phyloP scores from a whole-genome alignment of 1,284 basidiomycete species.

The Papiliotrema flavescens region DNA sequence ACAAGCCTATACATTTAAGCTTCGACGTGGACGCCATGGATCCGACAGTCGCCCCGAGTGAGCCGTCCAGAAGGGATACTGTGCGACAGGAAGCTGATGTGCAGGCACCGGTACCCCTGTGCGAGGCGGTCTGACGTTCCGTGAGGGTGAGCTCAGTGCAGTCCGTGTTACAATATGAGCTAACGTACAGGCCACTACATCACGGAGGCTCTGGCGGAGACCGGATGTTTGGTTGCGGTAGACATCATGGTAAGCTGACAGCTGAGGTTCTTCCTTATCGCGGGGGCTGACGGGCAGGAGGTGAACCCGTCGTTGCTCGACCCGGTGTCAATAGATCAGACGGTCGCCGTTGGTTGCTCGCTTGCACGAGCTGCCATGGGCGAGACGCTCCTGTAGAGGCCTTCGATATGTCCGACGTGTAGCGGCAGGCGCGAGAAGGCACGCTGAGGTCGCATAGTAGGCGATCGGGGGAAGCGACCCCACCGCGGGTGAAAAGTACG shows the following conservation, averaged over 20 bases:
- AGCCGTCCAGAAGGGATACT: constrained; percentile 9
- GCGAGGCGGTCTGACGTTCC: constrained; percentile 91
- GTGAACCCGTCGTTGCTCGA: constrained; percentile 89
- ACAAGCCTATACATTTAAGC: constrained; percentile 86
- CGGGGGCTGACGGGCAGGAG: constrained; percentile 62
- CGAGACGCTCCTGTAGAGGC: constrained; percentile 51
- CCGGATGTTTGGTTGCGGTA: constrained; percentile 83
- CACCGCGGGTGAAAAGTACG: too few relatives aligned
- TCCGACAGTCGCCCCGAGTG: constrained; percentile 84
- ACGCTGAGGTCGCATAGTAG: too few relatives aligned
- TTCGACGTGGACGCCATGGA: constrained; percentile 97
- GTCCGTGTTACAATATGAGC: background rate
- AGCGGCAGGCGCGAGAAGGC: too few relatives aligned
- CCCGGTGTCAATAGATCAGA: constrained; percentile 70
- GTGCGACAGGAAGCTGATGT: constrained; percentile 5
- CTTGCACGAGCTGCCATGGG: constrained; percentile 86
- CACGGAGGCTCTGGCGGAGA: constrained; percentile 90
- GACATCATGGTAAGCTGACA: constrained; percentile 73
- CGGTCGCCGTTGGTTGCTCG: constrained; percentile 90
- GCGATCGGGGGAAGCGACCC: too few relatives aligned
- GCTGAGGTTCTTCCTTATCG: background rate
- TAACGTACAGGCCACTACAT: constrained; percentile 58
- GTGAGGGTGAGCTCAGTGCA: constrained; percentile 71
- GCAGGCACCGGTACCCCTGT: constrained; percentile 55
- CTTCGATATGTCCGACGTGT: too few relatives aligned